These are phyloP conservation scores for Schizopora paradoxa DNA, from an alignment of 1,284 basidiomycete genomes.

Conservation along the genomic window DNA sequence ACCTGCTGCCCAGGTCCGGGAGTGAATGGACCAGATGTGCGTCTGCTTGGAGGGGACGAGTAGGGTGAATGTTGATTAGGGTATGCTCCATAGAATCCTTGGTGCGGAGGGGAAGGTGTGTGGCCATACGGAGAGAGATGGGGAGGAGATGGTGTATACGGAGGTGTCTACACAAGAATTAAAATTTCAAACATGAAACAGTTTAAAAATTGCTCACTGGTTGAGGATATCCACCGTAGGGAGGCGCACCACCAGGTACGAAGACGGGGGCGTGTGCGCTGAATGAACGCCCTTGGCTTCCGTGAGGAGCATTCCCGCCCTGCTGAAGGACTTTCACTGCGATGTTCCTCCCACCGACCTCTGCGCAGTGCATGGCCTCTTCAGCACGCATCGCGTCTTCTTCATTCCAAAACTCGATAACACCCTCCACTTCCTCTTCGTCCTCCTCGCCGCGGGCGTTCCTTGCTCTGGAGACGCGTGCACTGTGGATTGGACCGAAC, in stretches of 20 bases:
- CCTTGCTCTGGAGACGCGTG: constrained; percentile 50
- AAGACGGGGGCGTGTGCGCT: constrained; percentile 69
- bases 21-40: constrained; percentile 46
- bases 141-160: constrained; percentile 8
- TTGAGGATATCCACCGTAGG: constrained; percentile 43
- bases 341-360: constrained; percentile 75
- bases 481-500: constrained; percentile 67
- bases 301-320: constrained; percentile 32
- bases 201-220: constrained; percentile 24
- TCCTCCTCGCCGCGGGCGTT: too few species aligned
- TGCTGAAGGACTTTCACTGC: constrained; percentile 72
- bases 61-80: constrained; percentile 57
- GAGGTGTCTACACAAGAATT: constrained; percentile 5
- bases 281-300: constrained; percentile 56
- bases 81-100: too few species aligned
- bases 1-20: constrained; percentile 90
- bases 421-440: constrained; percentile 66
- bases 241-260: constrained; percentile 60
- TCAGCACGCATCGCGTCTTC: constrained; percentile 78
- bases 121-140: constrained; percentile 17
- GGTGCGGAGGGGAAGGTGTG: constrained; percentile 7
- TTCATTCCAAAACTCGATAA: constrained; percentile 86
- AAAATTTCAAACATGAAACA: constrained; percentile 1
- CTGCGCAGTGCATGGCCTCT: constrained; percentile 73
- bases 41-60: constrained; percentile 31